Conservation (phyloP, 495 filamentous ascomycete species). For the Xylaria palmicola region DNA sequence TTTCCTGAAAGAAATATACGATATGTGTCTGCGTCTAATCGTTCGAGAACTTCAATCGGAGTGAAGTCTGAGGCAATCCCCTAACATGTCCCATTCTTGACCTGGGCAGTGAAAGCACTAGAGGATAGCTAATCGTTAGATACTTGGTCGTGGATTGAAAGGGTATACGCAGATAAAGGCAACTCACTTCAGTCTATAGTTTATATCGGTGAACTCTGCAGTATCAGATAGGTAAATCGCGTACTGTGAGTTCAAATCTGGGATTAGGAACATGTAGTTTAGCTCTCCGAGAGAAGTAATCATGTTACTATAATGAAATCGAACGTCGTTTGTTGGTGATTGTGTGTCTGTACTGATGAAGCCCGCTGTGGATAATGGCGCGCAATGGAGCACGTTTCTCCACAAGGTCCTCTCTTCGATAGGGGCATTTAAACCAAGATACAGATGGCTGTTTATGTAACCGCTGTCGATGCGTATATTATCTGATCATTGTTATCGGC, state of each 20-base stretch:
- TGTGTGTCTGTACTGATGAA: not conserved
- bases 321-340: not conserved
- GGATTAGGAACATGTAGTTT: not conserved
- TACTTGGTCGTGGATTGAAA: not conserved
- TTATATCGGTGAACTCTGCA: not conserved
- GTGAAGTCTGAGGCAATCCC: not conserved
- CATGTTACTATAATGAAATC: not conserved
- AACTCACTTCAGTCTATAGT: not conserved
- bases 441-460: not conserved
- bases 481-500: not conserved
- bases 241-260: not conserved
- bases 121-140: not conserved
- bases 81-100: not conserved
- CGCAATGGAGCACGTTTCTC: slow-evolving; percentile 1
- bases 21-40: not conserved
- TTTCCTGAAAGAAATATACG: not conserved
- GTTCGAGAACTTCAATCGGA: not conserved
- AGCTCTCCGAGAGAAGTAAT: not conserved
- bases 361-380: not conserved
- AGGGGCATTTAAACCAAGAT: slow-evolving; percentile 1
- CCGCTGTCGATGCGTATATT: slow-evolving; percentile 6
- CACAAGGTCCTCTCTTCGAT: not conserved
- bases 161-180: not conserved
- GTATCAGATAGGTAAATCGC: not conserved
- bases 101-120: not conserved